Base-by-base conservation (phyloP, 257 asterid species). In the Craterostigma plantagineum region DNA sequence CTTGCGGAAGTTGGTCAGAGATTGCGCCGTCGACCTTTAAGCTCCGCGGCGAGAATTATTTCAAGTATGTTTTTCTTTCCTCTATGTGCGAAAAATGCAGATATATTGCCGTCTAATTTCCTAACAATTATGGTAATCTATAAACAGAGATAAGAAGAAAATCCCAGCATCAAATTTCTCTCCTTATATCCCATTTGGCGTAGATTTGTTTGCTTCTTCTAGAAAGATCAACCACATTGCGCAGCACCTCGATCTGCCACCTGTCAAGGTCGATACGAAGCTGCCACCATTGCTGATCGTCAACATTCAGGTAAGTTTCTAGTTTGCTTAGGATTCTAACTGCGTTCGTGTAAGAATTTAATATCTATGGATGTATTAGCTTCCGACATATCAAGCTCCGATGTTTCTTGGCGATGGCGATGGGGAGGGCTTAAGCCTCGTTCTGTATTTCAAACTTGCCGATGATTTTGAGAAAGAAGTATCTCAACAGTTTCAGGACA, bases 101-200 rank as follows among this genome's bases (percentile, higher is more conserved):
- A 14, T 14, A 1, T 34, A 23, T n/a, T n/a, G n/a, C n/a, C n/a
- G n/a, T n/a, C n/a, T n/a, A n/a, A n/a, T n/a, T 18, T 42, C 14
- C 8, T 43, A n/a, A n/a, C n/a, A n/a, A n/a, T n/a, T n/a, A n/a
- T n/a, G n/a, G n/a, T n/a, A n/a, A 47, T 58, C 35, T 18, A 50
- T 35, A 53, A 63, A 64, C 85, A 90, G 99, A 59, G 99, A 90
- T 51, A 90, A 79, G 81, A 90, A 80, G 86, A 83, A 90, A 63
- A 35, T 33, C 63, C 73, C 86, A 34, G 96, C 96, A 27, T 81
- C 85, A 9, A 64, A 71, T 51, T 51, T 13, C 40, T 51, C 78
- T 54, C 92, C 99, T 16, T 90, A 90, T 69, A 63, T 58, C 42
- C 94, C 99, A 11, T 62, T 90, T 34, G 99, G 99, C 12, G 92